Conservation (phyloP, 1,139 yeast genomes). For the Lodderomyces beijingensis region DNA sequence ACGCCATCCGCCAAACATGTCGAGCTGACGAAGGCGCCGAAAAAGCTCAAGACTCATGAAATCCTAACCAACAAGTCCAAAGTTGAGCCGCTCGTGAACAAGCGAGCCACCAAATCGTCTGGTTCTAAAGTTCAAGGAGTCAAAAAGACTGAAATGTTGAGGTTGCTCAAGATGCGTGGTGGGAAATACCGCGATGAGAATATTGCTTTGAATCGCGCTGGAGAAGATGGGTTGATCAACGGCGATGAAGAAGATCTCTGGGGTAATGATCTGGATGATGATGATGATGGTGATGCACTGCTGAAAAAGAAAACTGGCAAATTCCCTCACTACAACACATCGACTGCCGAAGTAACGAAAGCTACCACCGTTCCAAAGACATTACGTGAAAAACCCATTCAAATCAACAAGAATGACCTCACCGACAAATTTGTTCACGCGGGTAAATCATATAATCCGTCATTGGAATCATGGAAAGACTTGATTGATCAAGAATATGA, state of each 20-base stretch:
- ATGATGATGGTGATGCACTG: constrained; percentile 18
- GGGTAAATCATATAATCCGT: constrained; percentile 93
- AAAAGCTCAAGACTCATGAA: constrained; percentile 61
- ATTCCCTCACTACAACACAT: constrained; percentile 38
- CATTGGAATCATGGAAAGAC: constrained; percentile 76
- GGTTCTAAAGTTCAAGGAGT: constrained; percentile 56
- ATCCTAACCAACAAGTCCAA: constrained; percentile 76
- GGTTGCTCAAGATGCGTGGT: constrained; percentile 78
- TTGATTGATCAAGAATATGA: constrained; percentile 65
- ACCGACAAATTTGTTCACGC: constrained; percentile 44
- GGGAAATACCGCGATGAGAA: constrained; percentile 65
- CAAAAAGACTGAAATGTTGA: constrained; percentile 59
- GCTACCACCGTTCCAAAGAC: constrained; percentile 58
- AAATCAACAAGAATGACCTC: constrained; percentile 36
- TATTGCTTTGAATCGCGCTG: constrained; percentile 47
- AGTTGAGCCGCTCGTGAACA: constrained; percentile 56
- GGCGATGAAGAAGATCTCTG: constrained; percentile 57
- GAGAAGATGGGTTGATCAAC: constrained; percentile 58
- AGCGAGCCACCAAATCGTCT: constrained; percentile 31
- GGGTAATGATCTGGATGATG: constrained; percentile 31
- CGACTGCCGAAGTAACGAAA: constrained; percentile 45
- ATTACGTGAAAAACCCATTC: constrained; percentile 50
- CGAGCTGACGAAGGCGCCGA: constrained; percentile 8
- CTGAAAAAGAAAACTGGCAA: constrained; percentile 4
- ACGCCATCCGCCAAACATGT: constrained; percentile 16